Evolutionary conservation across 2,329 filamentous ascomycete genomes (phyloP), one percentile per base, ranked within the genome.

Genomic region (Orbilia brochopaga): DNA sequence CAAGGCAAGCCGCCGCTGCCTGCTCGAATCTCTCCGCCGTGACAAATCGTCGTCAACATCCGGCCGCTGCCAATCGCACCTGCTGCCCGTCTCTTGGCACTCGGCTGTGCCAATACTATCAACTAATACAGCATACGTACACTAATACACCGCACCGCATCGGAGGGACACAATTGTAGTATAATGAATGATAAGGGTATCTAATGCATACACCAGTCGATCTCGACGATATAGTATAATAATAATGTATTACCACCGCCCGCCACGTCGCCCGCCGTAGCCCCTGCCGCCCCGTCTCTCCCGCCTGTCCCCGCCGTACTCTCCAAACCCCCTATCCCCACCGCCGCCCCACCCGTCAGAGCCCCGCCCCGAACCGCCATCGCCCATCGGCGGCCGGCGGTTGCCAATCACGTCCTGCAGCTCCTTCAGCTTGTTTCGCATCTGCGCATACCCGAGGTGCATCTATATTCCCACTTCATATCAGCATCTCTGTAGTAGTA

Each of bases 381-480:
- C 83, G 76, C 86, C 83, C 19, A 82, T 81, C 17, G 86, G 87
- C 44, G 86, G 85, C 53, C 84, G 83, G 27, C 90, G 83, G 1
- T 88, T 88, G 78, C 91, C 90, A 80, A 96, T 84, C 78, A 97
- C 92, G 80, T 92, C 92, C 57, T 89, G 89, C 74, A 99, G 87
- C n/a, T 85, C 83, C 63, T 96, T 92, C 77, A 87, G 92, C 1
- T 92, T 94, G 83, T 94, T 96, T 76, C 94, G 87, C 94, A 99
- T 99, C 81, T 96, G 91, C 15, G 94, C 94, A 79, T 97, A 99
- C 0, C 94, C 94, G 65, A 99, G 82, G 78, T 99, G 94, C 94
- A 99, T 99, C 83, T 77, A 35, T 13, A 19, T 17, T 7, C 24
- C 10, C 17, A 3, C 46, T 7, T n/a, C 50, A 2, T n/a, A n/a